Base-by-base conservation (phyloP, 1,284 basidiomycete species). In the Anthracocystis panici-leucophaei region DNA sequence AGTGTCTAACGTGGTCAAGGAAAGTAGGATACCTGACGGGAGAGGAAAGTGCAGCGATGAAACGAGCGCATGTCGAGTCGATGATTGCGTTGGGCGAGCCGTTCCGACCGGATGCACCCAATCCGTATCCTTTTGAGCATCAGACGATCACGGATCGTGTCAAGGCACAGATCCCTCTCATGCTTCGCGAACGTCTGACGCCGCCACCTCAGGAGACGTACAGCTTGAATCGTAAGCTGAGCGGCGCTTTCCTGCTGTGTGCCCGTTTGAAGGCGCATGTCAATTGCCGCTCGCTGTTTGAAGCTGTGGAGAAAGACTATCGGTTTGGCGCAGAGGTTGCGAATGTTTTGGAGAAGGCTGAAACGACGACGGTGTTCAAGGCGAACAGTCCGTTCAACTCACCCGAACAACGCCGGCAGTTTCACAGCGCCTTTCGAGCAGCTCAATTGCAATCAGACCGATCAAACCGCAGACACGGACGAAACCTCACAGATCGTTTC, bases 141-240 rank as follows among this genome's bases (percentile, higher is more conserved):
- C 84, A 89, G 27, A 90, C 89, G 10, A 91, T 93, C 76, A 94
- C 93, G 0, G 87, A 88, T 12, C 87, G 90, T 68, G 94, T 96
- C 63, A 89, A 93, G 27, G 89, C 88, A 2, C 89, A 91, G 54
- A 98, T 99, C 65, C 96, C 96, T 3, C 87, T 93, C 58, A 98
- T 99, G 94, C 88, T 99, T 59, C 87, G 90, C 77, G 89, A 97
- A 82, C 89, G 95, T 51, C 88, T 96, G 27, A 95, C 93, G 2
- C 96, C 96, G 0, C 96, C 96, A 1, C 96, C 96, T 0, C 88
- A 90, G 65, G 95, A 98, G 87, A 98, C 96, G 1, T 98, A 98
- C 85, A 94, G 92, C 84, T 87, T 98, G 57, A 99, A 99, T 85
- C 88, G 95, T 82, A 99, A 98, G 89, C 85, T 98, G 73, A 95